phyloP scores from a whole-genome alignment of 2,329 filamentous ascomycete species.

The Dothistroma septosporum region DNA sequence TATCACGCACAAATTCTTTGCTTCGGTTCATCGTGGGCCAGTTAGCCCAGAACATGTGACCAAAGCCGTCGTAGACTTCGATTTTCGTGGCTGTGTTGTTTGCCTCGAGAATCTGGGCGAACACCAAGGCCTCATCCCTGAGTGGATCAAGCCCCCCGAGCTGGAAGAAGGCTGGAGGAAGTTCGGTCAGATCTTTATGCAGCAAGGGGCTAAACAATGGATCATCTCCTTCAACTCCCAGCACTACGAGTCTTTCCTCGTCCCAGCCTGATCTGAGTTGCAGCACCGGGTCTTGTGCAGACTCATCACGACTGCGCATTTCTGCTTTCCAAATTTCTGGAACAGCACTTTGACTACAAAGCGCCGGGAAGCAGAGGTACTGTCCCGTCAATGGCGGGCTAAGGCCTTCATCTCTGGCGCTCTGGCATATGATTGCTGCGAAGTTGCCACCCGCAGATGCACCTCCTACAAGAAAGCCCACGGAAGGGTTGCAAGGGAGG shows the following conservation, averaged over 20 bases:
- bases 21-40: conserved; percentile 21
- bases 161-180: conserved; percentile 49
- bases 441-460: conserved; percentile 45
- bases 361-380: conserved; percentile 39
- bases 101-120: conserved; percentile 46
- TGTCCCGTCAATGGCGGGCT: conserved; percentile 44
- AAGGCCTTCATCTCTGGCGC: conserved; percentile 40
- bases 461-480: conserved; percentile 49
- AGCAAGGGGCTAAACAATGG: conserved; percentile 15
- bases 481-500: conserved; percentile 35
- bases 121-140: conserved; percentile 52
- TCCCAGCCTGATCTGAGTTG: conserved; percentile 1
- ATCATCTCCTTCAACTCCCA: conserved; percentile 1
- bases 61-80: conserved; percentile 40
- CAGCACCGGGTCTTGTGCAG: conserved; percentile 34
- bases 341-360: conserved; percentile 34
- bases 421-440: conserved; percentile 38
- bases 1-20: conserved; percentile 23
- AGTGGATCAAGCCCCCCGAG: conserved; percentile 49
- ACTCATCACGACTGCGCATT: conserved; percentile 40
- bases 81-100: conserved; percentile 41
- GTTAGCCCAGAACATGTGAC: conserved; percentile 29
- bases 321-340: conserved; percentile 39
- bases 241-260: conserved; percentile 2
- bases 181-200: conserved; percentile 24